These are phyloP conservation scores for Trametes meyenii DNA, from an alignment of 768 basidiomycete species.

Conservation along the genomic window DNA sequence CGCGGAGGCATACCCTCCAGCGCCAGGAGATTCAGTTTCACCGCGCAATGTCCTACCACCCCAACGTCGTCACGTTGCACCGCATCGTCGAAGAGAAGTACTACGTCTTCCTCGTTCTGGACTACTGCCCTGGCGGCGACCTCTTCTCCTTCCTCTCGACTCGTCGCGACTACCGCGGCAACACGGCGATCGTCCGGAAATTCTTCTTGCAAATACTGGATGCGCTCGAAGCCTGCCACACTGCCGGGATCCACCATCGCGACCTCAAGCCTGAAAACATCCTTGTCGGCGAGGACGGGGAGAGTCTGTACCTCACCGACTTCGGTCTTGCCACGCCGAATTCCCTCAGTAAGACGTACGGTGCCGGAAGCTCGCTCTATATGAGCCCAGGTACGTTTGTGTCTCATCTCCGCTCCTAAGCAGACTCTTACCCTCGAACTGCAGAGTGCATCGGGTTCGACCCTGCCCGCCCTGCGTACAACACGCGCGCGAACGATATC, in stretches of 20 bases:
- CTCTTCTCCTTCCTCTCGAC: constrained; percentile 49
- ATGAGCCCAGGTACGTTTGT: constrained; percentile 67
- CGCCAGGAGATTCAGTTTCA: constrained; percentile 69
- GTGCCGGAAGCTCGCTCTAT: constrained; percentile 64
- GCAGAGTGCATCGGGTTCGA: constrained; percentile 29
- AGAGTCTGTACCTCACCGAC: constrained; percentile 48
- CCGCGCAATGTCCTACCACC: constrained; percentile 52
- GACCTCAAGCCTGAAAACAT: constrained; percentile 62
- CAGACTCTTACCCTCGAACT: neutral
- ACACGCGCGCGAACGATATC: constrained; percentile 27
- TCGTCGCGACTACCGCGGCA: constrained; percentile 39
- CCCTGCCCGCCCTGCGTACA: constrained; percentile 13
- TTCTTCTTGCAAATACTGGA: constrained; percentile 58
- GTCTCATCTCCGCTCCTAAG: constrained; percentile 31
- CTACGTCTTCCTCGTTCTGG: constrained; percentile 71
- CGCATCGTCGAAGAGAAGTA: constrained; percentile 60
- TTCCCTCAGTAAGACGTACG: constrained; percentile 45
- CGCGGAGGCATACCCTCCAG: constrained; percentile 40
- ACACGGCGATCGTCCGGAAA: constrained; percentile 47
- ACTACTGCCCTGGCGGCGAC: constrained; percentile 46
- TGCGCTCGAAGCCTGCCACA: constrained; percentile 54
- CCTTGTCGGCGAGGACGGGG: constrained; percentile 45
- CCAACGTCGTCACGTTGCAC: constrained; percentile 72
- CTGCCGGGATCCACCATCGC: constrained; percentile 54
- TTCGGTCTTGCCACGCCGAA: constrained; percentile 40